Base-by-base conservation (phyloP, 441 rosid species). In the Populus hybrid region DNA sequence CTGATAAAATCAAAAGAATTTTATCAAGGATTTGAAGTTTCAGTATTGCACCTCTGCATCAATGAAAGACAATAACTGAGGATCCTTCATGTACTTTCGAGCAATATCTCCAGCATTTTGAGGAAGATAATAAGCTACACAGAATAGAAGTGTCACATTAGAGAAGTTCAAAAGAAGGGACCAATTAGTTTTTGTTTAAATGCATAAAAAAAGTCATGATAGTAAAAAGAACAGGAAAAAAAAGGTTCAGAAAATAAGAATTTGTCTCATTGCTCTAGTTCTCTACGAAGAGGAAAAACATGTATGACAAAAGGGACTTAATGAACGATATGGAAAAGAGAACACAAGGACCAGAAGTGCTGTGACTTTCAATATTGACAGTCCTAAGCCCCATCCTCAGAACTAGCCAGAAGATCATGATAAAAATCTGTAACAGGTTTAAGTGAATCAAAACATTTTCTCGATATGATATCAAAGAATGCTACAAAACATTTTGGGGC, bases 61-160 rank as follows among this genome's bases (percentile, higher is more conserved):
- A 75, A 94, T 90, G 87, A 92, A 95, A 73, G 97, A 94, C 83
- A 95, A 78, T 76, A 94, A 81, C 10, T 86, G 81, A 35, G 95
- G 98, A 85, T 95, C 99, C 86, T 90, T 92, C 73, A 94, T 84
- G 85, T 87, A 92, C 87, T 90, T 95, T 66, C 92, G 90, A 83
- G 99, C 99, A 78, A 94, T 89, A 84, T 80, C 93, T 80, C 98
- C 97, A 77, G 97, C 97, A 81, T 94, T 94, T 82, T 91, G 95
- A 9, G 98, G 98, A 23, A 95, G 85, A 85, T 92, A 90, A 81
- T 88, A 95, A 66, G 98, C 97, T 93, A 88, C 79, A 81, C 68
- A 81, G 10, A 53, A 80, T 23, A 74, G 65, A 78, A 80, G 24
- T 68, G 70, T 46, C 42, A 70, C 18, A 10, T 67, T 12, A 63